Percentiles rank a stretch among this genome's conserved stretches.
phyloP scores from a whole-genome alignment of 2,329 filamentous ascomycete species.

The Colletotrichum cordylinicola region DNA sequence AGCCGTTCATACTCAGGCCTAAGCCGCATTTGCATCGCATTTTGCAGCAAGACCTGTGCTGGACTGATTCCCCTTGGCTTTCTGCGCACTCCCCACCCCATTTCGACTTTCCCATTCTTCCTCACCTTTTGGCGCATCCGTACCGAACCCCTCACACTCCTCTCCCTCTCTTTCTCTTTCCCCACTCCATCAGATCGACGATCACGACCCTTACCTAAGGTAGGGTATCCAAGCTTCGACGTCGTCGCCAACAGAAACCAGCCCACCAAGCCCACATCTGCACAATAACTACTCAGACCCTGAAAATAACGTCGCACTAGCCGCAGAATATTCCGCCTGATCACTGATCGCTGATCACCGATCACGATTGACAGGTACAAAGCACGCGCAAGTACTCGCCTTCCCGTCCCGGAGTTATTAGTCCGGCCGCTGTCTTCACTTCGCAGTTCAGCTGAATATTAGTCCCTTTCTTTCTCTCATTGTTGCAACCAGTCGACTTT shows the following conservation, averaged over 20 bases:
- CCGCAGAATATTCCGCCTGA: constrained; percentile 1
- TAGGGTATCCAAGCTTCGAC: not conserved
- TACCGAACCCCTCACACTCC: not conserved
- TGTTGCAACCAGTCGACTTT: not conserved
- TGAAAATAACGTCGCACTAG: constrained; percentile 6
- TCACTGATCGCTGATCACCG: constrained; percentile 5
- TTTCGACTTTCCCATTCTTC: constrained; percentile 9
- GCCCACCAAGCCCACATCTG: not conserved
- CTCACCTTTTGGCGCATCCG: not conserved
- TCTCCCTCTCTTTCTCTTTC: not conserved
- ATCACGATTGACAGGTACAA: constrained; percentile 13
- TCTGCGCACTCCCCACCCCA: not conserved
- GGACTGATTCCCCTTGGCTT: not conserved
- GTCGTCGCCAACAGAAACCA: not conserved
- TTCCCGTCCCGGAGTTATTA: constrained; percentile 11
- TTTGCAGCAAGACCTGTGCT: not conserved
- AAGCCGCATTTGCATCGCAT: not conserved
- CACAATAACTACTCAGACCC: not conserved
- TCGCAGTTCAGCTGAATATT: not conserved
- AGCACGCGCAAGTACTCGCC: not conserved
- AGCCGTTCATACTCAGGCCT: not conserved
- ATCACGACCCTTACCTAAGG: constrained; percentile 3
- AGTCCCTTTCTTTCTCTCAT: not conserved
- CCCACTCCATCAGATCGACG: constrained; percentile 10
- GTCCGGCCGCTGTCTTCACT: not conserved